Base-by-base conservation (phyloP, 2,329 filamentous ascomycete species). In the Aspergillus sp. region DNA sequence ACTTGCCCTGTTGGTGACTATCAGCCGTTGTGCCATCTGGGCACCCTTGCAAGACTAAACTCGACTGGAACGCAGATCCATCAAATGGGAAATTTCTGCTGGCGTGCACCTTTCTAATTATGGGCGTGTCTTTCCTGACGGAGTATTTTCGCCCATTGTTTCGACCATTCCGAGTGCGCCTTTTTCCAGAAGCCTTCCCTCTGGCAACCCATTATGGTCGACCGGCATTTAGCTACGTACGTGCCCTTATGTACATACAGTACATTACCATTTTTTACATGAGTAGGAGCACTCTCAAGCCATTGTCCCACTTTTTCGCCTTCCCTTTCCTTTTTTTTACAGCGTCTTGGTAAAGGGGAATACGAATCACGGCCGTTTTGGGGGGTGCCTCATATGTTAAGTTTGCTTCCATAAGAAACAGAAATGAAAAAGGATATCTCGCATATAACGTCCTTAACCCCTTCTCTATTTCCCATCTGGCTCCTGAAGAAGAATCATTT, bases 151-250 rank as follows among this genome's bases (percentile, higher is more conserved):
- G 7, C 19, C 33, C 9, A 11, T 11, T 12, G 33, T 34, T 34
- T 34, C 33, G 27, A 28, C 27, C 3, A 19, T 37, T 27, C 35
- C 9, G 35, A 37, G 4, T 13, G 13, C 29, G 36, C 28, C 36
- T 28, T 38, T 27, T 38, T 38, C 36, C 36, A 38, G 36, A 38
- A 38, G n/a, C 11, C 10, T 38, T 38, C 27, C 36, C n/a, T 38
- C 36, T 38, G 10, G 27, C 36, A 29, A 29, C 36, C 27, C 7
- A 28, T 29, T 27, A 28, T 38, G 27, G 26, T 27, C 27, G 36
- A 27, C 36, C 36, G 36, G 19, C 12, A 11, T 26, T 36, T 26
- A 36, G 27, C 34, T 36, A 27, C n/a, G 27, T 36, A 26, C 19
- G 27, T 27, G 33, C 11, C n/a, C 19, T 19, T 19, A 19, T n/a